These are phyloP conservation scores for Carex myosuroides DNA, from an alignment of 176 grass and related monocot species.

Conservation along the genomic window DNA sequence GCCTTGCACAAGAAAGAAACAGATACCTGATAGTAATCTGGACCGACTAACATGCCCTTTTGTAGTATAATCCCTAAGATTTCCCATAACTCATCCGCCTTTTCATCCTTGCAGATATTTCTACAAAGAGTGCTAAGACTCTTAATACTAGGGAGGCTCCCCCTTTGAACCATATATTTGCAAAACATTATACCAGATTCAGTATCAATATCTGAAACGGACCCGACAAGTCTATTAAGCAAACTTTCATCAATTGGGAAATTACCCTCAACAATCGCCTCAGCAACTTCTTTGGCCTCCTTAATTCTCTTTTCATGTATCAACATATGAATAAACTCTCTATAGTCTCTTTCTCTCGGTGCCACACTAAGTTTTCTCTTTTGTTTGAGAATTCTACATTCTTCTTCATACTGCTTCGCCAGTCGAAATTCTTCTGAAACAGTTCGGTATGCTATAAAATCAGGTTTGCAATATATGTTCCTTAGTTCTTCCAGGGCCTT, in stretches of 20 bases:
- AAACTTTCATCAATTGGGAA: constrained; percentile 60
- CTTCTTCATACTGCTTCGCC: constrained; percentile 39
- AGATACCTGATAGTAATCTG: constrained; percentile 45
- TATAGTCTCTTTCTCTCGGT: constrained; percentile 58
- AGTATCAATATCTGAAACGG: constrained; percentile 48
- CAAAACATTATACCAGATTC: constrained; percentile 56
- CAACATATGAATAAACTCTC: constrained; percentile 42
- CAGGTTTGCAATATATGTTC: constrained; percentile 47
- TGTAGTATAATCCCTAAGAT: constrained; percentile 54
- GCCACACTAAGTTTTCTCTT: constrained; percentile 82
- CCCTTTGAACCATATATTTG: constrained; percentile 64
- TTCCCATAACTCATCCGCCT: constrained; percentile 48
- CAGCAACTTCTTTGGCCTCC: constrained; percentile 70
- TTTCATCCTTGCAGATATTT: constrained; percentile 64
- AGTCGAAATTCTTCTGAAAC: constrained; percentile 59
- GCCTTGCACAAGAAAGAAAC: constrained; percentile 76
- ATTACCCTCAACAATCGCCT: constrained; percentile 60
- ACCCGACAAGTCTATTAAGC: constrained; percentile 52
- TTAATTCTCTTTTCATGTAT: constrained; percentile 40
- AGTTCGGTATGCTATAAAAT: constrained; percentile 77
- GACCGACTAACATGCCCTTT: constrained; percentile 34
- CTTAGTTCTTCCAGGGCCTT: constrained; percentile 48
- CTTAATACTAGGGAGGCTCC: constrained; percentile 35
- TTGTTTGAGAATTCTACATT: constrained; percentile 64
- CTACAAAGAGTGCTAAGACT: constrained; percentile 37